Evolutionary conservation across 2,329 filamentous ascomycete genomes (phyloP).

Genomic region (Trichoderma gracile): DNA sequence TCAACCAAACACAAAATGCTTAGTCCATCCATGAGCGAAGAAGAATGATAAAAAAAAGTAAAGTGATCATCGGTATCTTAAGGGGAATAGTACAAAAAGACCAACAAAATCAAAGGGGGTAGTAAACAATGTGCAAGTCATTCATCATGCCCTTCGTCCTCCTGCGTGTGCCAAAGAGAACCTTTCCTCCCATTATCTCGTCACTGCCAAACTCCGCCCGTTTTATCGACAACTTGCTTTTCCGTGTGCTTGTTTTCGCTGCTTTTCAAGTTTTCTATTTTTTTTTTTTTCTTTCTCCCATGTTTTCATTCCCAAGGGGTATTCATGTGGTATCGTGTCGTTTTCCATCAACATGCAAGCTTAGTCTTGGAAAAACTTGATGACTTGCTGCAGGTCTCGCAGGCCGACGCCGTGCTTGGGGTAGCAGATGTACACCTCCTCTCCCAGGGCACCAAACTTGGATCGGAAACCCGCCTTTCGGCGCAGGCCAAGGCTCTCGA

Average conservation of each 20-base stretch:
- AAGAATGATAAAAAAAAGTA: slow-evolving; percentile 1
- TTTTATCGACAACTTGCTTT: neutral
- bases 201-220: neutral
- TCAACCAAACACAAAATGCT: slow-evolving; percentile 5
- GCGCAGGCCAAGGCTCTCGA: slow-evolving; percentile 77
- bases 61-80: slow-evolving; percentile 13
- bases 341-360: neutral
- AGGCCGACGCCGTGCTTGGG: slow-evolving; percentile 82
- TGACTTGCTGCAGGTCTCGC: slow-evolving; percentile 77
- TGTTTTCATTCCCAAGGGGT: neutral
- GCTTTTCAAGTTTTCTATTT: neutral
- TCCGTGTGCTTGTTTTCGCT: too few relatives aligned
- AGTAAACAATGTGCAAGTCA: neutral
- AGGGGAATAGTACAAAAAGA: neutral
- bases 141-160: neutral
- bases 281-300: neutral
- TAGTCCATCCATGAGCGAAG: slow-evolving; percentile 11
- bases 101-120: neutral
- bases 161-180: neutral
- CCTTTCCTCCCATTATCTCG: neutral
- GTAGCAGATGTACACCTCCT: slow-evolving; percentile 87
- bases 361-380: slow-evolving; percentile 83
- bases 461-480: slow-evolving; percentile 87
- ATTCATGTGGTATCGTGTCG: slow-evolving; percentile 8
- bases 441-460: slow-evolving; percentile 83